Conservation (phyloP, 352 stramenopile genomes). For the Aphanomyces euteiches region DNA sequence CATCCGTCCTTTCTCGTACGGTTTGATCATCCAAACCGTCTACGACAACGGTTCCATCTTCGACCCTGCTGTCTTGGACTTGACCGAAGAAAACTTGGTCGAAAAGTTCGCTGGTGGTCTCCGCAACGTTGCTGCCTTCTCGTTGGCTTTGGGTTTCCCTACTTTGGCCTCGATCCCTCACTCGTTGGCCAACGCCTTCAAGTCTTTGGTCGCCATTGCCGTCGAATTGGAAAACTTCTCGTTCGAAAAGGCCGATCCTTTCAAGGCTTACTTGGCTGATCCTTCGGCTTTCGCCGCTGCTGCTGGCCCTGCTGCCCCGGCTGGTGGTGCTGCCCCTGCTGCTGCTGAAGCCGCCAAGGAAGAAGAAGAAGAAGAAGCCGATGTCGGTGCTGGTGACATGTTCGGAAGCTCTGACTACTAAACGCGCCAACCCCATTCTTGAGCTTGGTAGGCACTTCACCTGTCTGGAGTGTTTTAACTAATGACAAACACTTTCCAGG, state of each 20-base stretch:
- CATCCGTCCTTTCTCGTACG: slow-evolving; percentile 99
- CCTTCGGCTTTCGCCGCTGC: slow-evolving; percentile 91
- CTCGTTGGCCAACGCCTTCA: slow-evolving; percentile 99
- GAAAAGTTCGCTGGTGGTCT: slow-evolving; percentile 95
- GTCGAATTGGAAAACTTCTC: slow-evolving; percentile 95
- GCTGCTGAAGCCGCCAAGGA: slow-evolving; percentile 60
- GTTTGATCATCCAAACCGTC: slow-evolving; percentile 93
- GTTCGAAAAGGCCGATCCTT: slow-evolving; percentile 96
- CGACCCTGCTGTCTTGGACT: slow-evolving; percentile 97
- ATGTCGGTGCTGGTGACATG: slow-evolving; percentile 61
- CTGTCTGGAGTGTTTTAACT: slow-evolving; percentile 10
- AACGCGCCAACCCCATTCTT: not conserved
- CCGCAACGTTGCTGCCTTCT: slow-evolving; percentile 93
- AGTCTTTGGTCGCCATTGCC: slow-evolving; percentile 94
- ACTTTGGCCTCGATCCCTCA: slow-evolving; percentile 98
- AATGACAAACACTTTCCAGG: slow-evolving; percentile 3
- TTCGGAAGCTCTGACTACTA: slow-evolving; percentile 82
- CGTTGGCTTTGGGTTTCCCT: slow-evolving; percentile 93
- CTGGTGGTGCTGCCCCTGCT: slow-evolving; percentile 50
- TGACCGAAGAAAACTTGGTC: slow-evolving; percentile 96
- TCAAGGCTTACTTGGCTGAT: slow-evolving; percentile 95
- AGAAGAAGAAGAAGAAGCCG: slow-evolving; percentile 69
- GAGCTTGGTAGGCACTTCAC: not conserved
- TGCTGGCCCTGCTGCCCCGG: slow-evolving; percentile 74
- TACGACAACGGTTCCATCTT: slow-evolving; percentile 99